These are phyloP conservation scores for Fusarium nanum DNA, from an alignment of 2,329 filamentous ascomycete species.

Conservation along the genomic window DNA sequence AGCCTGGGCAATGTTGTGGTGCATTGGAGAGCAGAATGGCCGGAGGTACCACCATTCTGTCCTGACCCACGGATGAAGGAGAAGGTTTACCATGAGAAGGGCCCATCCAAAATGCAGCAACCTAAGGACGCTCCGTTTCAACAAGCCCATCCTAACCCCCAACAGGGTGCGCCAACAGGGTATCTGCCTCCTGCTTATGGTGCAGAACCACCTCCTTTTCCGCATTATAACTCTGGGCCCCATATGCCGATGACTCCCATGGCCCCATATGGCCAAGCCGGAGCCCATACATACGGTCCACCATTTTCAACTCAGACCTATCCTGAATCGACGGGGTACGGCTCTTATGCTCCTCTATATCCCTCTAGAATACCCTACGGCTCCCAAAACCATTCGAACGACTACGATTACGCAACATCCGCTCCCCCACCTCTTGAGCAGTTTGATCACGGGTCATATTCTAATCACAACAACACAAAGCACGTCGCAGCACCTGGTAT, in stretches of 20 bases:
- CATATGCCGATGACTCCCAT: constrained; percentile 9
- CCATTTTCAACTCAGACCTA: constrained; percentile 23
- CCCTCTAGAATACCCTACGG: constrained; percentile 4
- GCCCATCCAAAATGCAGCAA: constrained; percentile 5
- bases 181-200: constrained; percentile 35
- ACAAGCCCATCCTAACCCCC: constrained; percentile 22
- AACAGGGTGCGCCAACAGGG: constrained; percentile 15
- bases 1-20: constrained; percentile 79
- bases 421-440: neutral
- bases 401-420: constrained; percentile 21
- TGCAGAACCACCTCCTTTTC: constrained; percentile 7
- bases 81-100: constrained; percentile 35
- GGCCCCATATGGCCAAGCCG: constrained; percentile 17
- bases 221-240: constrained; percentile 23
- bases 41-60: constrained; percentile 77
- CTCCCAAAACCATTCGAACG: constrained; percentile 8
- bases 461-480: constrained; percentile 1
- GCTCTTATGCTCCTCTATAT: constrained; percentile 25
- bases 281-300: constrained; percentile 23
- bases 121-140: constrained; percentile 1
- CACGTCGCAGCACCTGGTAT: neutral
- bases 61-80: constrained; percentile 62
- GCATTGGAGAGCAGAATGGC: constrained; percentile 85
- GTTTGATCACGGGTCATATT: constrained; percentile 18
- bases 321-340: constrained; percentile 20